Conservation (phyloP, 352 stramenopile species). For the Vaucheria bursata region DNA sequence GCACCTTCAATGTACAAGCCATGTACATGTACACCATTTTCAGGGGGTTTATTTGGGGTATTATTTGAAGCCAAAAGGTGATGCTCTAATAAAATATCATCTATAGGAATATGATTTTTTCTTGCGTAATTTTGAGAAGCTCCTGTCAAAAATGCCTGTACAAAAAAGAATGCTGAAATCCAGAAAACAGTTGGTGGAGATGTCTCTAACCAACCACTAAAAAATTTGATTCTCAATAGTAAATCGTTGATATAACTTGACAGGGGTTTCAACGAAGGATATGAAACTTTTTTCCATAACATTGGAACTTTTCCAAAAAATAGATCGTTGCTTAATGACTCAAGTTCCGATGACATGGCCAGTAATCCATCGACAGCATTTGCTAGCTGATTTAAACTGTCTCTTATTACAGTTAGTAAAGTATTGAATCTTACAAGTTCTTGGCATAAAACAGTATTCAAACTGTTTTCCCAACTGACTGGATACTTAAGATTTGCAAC, state of each 20-base stretch:
- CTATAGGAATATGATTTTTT: slow-evolving; percentile 79
- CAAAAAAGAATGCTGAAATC: slow-evolving; percentile 85
- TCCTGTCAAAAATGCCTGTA: slow-evolving; percentile 80
- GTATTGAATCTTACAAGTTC: slow-evolving; percentile 86
- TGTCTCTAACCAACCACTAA: slow-evolving; percentile 66
- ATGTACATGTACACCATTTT: slow-evolving; percentile 72
- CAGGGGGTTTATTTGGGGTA: slow-evolving; percentile 41
- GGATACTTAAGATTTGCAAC: slow-evolving; percentile 77
- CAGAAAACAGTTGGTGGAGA: slow-evolving; percentile 73
- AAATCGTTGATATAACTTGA: slow-evolving; percentile 75
- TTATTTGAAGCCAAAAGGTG: slow-evolving; percentile 55
- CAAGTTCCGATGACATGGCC: slow-evolving; percentile 82
- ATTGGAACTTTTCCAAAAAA: slow-evolving; percentile 80
- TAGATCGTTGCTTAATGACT: slow-evolving; percentile 76
- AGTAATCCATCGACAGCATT: slow-evolving; percentile 82
- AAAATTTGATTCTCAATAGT: slow-evolving; percentile 72
- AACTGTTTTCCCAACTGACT: slow-evolving; percentile 78
- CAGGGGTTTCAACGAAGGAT: slow-evolving; percentile 78
- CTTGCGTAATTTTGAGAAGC: slow-evolving; percentile 80
- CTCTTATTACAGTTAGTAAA: slow-evolving; percentile 71
- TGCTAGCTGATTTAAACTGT: slow-evolving; percentile 67
- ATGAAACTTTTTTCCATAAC: slow-evolving; percentile 76
- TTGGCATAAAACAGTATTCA: slow-evolving; percentile 84
- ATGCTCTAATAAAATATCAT: slow-evolving; percentile 72
- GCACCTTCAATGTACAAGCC: slow-evolving; percentile 77